A percentile compares a stretch with the other conserved stretches of the same genome.
Conservation (phyloP, 495 filamentous ascomycete species). For the Hypoxylon lenormandii region DNA sequence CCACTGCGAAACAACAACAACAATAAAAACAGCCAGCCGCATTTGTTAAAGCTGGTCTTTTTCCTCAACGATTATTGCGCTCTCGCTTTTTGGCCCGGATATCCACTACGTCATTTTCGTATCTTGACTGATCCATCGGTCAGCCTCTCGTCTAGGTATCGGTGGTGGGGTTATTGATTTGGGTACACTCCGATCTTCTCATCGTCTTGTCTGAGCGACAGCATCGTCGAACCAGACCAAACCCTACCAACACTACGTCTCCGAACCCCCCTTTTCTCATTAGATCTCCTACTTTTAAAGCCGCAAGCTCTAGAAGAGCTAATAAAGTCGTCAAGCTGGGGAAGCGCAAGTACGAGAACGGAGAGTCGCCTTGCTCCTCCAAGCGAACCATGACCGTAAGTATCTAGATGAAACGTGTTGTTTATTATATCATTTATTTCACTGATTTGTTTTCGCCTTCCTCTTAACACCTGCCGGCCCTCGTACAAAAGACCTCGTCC, state of each 20-base stretch:
- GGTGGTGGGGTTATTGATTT: constrained; percentile 39
- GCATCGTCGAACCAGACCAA: background rate
- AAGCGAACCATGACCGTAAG: constrained; percentile 89
- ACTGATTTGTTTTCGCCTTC: constrained; percentile 7
- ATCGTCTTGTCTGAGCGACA: background rate
- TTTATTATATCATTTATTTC: no score
- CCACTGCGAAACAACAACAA: constrained; percentile 13
- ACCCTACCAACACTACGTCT: background rate
- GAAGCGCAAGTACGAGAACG: constrained; percentile 87
- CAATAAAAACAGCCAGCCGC: constrained; percentile 5
- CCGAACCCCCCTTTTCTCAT: background rate
- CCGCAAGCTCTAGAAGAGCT: constrained; percentile 40
- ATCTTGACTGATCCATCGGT: constrained; percentile 27
- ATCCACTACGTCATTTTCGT: constrained; percentile 40
- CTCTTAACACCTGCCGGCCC: background rate
- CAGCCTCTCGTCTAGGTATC: constrained; percentile 32
- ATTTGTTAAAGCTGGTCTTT: constrained; percentile 37
- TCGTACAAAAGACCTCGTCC: background rate
- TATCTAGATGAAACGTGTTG: constrained; percentile 36
- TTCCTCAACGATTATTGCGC: background rate
- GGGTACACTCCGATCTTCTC: constrained; percentile 30
- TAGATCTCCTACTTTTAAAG: constrained; percentile 7
- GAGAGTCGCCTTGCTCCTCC: constrained; percentile 75
- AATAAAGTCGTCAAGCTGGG: constrained; percentile 64
- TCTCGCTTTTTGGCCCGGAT: constrained; percentile 25